phyloP scores from a whole-genome alignment of 768 basidiomycete species.

The Termitomyces sp. region DNA sequence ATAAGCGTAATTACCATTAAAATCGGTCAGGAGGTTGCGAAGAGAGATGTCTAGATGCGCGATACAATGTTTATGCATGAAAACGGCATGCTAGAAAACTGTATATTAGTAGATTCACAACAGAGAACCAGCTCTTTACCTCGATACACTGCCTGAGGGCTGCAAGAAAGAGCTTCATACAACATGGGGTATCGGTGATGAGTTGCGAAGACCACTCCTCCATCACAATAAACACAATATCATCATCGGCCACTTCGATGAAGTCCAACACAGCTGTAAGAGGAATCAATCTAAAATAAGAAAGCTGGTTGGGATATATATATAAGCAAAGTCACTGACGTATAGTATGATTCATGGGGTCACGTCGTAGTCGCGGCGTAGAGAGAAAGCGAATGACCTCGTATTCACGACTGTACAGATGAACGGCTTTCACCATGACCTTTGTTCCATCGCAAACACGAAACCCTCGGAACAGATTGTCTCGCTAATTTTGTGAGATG shows the following conservation, averaged over 20 bases:
- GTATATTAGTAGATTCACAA: background rate
- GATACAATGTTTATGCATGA: conserved; percentile 63
- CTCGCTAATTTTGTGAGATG: conserved; percentile 40
- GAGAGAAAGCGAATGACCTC: conserved; percentile 53
- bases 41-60: conserved; percentile 72
- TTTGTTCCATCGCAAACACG: conserved; percentile 43
- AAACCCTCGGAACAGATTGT: conserved; percentile 66
- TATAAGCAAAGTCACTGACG: conserved; percentile 38
- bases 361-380: conserved; percentile 39
- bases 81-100: conserved; percentile 48
- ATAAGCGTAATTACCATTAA: conserved; percentile 57
- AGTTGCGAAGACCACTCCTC: conserved; percentile 74
- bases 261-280: conserved; percentile 57
- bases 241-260: conserved; percentile 46
- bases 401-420: conserved; percentile 56
- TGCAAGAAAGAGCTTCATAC: conserved; percentile 45
- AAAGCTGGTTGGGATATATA: conserved; percentile 1
- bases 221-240: conserved; percentile 67
- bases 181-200: conserved; percentile 44
- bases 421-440: conserved; percentile 65
- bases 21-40: conserved; percentile 64
- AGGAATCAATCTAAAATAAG: conserved; percentile 1
- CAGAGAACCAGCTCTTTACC: conserved; percentile 25
- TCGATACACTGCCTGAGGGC: conserved; percentile 66
- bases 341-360: conserved; percentile 73